phyloP scores from a whole-genome alignment of 176 grass and related monocot genomes.

The Rhynchospora tenuis region DNA sequence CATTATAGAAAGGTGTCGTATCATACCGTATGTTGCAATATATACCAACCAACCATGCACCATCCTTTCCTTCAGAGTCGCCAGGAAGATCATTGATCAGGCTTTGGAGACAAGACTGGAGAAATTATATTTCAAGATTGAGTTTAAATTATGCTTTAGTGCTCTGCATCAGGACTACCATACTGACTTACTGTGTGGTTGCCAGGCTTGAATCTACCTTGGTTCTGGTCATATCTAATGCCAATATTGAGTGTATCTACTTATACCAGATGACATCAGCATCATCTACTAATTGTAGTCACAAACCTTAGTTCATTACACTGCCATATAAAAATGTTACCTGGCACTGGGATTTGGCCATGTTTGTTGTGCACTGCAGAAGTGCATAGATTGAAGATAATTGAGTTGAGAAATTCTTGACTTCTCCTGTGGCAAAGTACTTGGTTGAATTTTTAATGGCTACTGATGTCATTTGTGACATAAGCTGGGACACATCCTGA shows the following conservation, averaged over 20 bases:
- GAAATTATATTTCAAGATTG: background rate
- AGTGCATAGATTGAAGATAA: conserved; percentile 25
- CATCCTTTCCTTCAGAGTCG: conserved; percentile 17
- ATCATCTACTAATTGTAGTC: background rate
- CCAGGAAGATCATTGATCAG: background rate
- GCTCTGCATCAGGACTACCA: background rate
- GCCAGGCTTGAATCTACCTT: too few relatives aligned
- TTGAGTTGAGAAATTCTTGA: conserved; percentile 16
- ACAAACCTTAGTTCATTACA: background rate
- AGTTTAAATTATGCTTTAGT: background rate
- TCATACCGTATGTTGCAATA: conserved; percentile 53
- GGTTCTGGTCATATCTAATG: background rate
- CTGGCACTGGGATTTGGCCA: conserved; percentile 22
- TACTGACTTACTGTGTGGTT: background rate
- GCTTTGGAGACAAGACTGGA: conserved; percentile 21
- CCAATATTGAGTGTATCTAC: background rate
- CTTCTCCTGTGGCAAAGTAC: conserved; percentile 24
- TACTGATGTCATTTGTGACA: conserved; percentile 8
- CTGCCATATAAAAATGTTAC: background rate
- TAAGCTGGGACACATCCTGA: background rate
- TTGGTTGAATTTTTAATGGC: conserved; percentile 21
- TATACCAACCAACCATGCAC: conserved; percentile 28
- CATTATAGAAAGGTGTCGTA: conserved; percentile 29
- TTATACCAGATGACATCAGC: background rate
- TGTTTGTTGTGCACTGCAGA: conserved; percentile 32